Base-by-base conservation (phyloP, 495 filamentous ascomycete species). In the Stereocaulon alpinum region DNA sequence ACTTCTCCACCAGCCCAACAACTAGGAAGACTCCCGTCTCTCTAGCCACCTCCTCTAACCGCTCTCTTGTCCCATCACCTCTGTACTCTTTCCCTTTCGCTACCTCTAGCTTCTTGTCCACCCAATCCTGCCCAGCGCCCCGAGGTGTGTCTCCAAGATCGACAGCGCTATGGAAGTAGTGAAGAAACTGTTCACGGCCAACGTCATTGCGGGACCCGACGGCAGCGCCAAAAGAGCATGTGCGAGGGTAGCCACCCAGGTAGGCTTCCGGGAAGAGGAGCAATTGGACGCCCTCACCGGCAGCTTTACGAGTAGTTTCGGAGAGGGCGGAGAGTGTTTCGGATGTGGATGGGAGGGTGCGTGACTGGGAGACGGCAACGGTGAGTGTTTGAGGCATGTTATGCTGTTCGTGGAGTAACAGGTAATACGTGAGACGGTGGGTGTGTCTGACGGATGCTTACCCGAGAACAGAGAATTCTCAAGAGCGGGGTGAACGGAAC, bases 181-280 rank as follows among this genome's bases (percentile, higher is more conserved):
- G 71, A 11, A 91, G 77, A 67, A 87, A 97, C 59, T 94, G 90
- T 9, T 94, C 88, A 5, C 91, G 81, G 4, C 91, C 92, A 20
- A 74, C 76, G 14, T 77, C 72, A 1, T 77, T 76, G 6, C 92
- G 83, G 3, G 75, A 73, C 0, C 92, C 92, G 11, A 96, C 79
- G 0, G 80, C 76, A 32, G 81, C 79, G 14, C 89, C 91, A 64
- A 96, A 96, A 49, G 74, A 73, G 59, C 82, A 84, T n/a, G 86
- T 86, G 24, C 92, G 85, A 15, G 92, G 92, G 66, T 97, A 97
- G 10, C 92, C 92, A 20, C 92, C 92, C 0, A 97, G 78, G 69
- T 89, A 96, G 29, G 92, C 92, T 74, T 97, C 92, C 0, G 92
- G 92, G 64, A 96, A 93, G 44, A 96, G 82, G 18, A 97, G 72